Evolutionary conservation across 2,329 filamentous ascomycete genomes (phyloP).

Genomic region (Venturia oleaginea): DNA sequence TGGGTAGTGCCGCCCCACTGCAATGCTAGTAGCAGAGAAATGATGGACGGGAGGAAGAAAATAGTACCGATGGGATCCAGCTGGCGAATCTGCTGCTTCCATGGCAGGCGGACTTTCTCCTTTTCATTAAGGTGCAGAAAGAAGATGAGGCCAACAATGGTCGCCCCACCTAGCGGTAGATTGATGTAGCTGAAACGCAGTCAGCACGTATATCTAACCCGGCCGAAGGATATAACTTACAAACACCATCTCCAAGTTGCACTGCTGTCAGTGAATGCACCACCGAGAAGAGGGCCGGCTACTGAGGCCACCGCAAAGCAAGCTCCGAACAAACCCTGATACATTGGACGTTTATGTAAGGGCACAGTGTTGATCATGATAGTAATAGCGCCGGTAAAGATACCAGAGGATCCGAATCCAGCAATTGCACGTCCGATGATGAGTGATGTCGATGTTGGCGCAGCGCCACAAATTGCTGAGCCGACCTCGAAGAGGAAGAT

Average conservation of each 20-base stretch:
- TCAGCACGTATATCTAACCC: not conserved
- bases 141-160: slow-evolving; percentile 17
- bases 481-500: slow-evolving; percentile 17
- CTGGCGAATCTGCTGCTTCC: slow-evolving; percentile 17
- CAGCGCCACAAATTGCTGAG: slow-evolving; percentile 16
- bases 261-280: slow-evolving; percentile 15
- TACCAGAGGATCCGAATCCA: slow-evolving; percentile 17
- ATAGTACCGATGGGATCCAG: slow-evolving; percentile 28
- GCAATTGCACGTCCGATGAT: slow-evolving; percentile 19
- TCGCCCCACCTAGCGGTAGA: slow-evolving; percentile 19
- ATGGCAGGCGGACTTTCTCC: slow-evolving; percentile 10
- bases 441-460: slow-evolving; percentile 16
- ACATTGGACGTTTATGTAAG: slow-evolving; percentile 17
- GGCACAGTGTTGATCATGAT: slow-evolving; percentile 16
- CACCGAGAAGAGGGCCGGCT: slow-evolving; percentile 19
- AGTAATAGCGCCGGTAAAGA: slow-evolving; percentile 16
- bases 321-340: slow-evolving; percentile 14
- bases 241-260: slow-evolving; percentile 19
- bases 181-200: slow-evolving; percentile 21
- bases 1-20: slow-evolving; percentile 27
- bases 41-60: slow-evolving; percentile 26
- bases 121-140: slow-evolving; percentile 16
- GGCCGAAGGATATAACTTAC: not conserved
- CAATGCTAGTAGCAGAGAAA: slow-evolving; percentile 26
- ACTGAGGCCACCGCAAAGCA: slow-evolving; percentile 15